Base-by-base conservation (phyloP, 73 alveolate species). In the Symbiodinium natans region DNA sequence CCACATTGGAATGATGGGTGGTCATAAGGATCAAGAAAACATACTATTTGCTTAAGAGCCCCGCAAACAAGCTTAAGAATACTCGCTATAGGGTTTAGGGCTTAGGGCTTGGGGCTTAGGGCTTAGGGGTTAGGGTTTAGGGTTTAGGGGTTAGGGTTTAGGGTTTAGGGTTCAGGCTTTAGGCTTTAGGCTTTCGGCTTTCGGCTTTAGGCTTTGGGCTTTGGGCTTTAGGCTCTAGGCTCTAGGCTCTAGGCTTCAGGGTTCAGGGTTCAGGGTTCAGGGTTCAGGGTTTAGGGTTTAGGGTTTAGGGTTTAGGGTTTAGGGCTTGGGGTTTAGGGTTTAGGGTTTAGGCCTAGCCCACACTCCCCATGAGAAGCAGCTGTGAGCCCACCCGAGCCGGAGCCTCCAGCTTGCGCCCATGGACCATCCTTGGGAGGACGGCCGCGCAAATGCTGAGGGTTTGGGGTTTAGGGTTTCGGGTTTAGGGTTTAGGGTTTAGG, bases 331-430 rank as follows among this genome's bases (percentile, higher is more conserved):
- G 59, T 46, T 46, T 46, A 13, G 59, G 59, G 9, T 13, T 19
- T 46, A 46, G 59, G 59, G 17, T 46, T 19, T 13, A 13, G 59
- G 17, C 59, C 9, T 46, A 21, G 3, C 2, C n/a, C 0, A 52
- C 21, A 43, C 56, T 11, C 56, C 56, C 56, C 56, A 43, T 8
- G 11, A 43, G 11, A 43, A 11, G 19, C 56, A 5, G 11, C 59
- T 46, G 17, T 46, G 17, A 43, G 56, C 56, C 11, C 56, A 8
- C 56, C 19, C 19, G 56, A 43, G 11, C 94, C 63, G 94, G 84
- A 56, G 94, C 94, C 36, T 87, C 94, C 94, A 87, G 71, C 85
- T 87, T 87, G 40, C 84, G 59, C 85, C 68, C 85, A 63, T 87
- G 94, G 25, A 87, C 94, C 94, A 87, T 87, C 94, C 94, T 87